phyloP scores from a whole-genome alignment of 208 protist species.

The Naegleria lovaniensis region DNA sequence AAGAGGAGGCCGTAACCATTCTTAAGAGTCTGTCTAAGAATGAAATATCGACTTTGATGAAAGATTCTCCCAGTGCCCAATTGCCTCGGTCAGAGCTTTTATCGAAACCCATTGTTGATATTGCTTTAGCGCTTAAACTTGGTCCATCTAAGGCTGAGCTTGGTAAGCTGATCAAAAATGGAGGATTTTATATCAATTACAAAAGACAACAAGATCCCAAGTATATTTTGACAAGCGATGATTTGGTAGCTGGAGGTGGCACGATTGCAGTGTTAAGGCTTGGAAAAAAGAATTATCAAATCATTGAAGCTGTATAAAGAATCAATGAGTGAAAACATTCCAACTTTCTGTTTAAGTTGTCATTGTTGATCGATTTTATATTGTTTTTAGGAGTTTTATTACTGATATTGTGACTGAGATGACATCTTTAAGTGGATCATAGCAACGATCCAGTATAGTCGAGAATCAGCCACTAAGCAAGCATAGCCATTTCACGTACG shows the following conservation, averaged over 20 bases:
- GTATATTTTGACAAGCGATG: not conserved
- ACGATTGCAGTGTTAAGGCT: not conserved
- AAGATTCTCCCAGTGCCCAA: not conserved
- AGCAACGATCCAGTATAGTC: no score
- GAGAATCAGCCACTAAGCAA: not conserved
- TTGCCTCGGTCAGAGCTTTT: not conserved
- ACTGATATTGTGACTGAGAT: not conserved
- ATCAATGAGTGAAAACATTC: not conserved
- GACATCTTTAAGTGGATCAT: not conserved
- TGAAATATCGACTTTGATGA: not conserved
- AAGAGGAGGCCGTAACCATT: not conserved
- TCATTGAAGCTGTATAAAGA: not conserved
- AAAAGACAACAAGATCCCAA: not conserved
- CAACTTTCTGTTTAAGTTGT: not conserved
- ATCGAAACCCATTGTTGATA: not conserved
- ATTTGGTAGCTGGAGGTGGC: not conserved
- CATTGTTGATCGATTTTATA: not conserved
- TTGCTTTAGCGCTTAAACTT: not conserved
- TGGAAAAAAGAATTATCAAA: conserved; percentile 30
- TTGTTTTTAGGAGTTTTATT: not conserved
- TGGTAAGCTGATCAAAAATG: not conserved
- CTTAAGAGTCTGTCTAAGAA: not conserved
- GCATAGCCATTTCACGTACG: not conserved
- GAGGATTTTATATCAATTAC: conserved; percentile 15
- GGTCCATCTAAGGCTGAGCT: not conserved